Conservation (phyloP, 2,329 filamentous ascomycete genomes). For the Tympanopsis confertula region DNA sequence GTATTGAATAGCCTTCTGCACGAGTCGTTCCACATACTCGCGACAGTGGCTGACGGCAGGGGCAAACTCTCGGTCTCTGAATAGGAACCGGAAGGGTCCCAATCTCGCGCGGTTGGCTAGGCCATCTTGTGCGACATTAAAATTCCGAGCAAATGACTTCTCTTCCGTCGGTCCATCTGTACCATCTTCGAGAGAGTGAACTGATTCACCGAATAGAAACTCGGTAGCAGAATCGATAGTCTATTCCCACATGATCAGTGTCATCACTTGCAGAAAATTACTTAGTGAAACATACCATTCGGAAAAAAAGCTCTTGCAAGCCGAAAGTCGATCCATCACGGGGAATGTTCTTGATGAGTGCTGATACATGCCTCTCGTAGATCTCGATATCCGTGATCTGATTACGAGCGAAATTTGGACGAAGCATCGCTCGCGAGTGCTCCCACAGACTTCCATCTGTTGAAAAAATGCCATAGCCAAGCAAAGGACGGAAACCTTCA, state of each 20-base stretch:
- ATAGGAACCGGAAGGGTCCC: conserved; percentile 29
- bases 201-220: conserved; percentile 16
- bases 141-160: conserved; percentile 12
- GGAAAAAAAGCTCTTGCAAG: conserved; percentile 41
- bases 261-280: too few relatives aligned
- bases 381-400: conserved; percentile 30
- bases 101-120: conserved; percentile 18
- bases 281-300: too few relatives aligned
- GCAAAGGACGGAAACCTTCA: conserved; percentile 8
- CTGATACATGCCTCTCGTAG: conserved; percentile 26
- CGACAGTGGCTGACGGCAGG: conserved; percentile 9
- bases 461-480: conserved; percentile 24
- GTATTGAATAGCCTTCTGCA: conserved; percentile 1
- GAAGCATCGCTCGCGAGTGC: conserved; percentile 22
- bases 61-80: conserved; percentile 17
- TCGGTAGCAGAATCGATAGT: conserved; percentile 35
- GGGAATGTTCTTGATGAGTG: conserved; percentile 10
- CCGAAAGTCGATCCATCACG: conserved; percentile 29
- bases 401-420: conserved; percentile 26
- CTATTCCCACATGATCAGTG: too few relatives aligned
- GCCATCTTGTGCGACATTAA: conserved; percentile 22
- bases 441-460: conserved; percentile 21
- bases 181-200: conserved; percentile 10
- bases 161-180: conserved; percentile 9
- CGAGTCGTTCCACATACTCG: conserved; percentile 6